Conservation (phyloP, 2,329 filamentous ascomycete genomes). For the Penicillium sp. region DNA sequence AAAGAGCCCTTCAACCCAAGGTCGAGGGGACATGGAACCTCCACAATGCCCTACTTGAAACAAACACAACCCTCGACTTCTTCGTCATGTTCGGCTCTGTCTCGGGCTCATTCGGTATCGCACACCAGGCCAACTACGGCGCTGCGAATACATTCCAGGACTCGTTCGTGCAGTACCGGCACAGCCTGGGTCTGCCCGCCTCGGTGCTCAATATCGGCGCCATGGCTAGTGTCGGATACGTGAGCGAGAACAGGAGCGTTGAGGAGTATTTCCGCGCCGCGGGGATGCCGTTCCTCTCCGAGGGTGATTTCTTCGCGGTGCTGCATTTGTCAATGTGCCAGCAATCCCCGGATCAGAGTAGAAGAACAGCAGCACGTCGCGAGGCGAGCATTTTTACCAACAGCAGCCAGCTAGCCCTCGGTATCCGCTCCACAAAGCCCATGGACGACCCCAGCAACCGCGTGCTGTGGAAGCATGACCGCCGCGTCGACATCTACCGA, state of each 20-base stretch:
- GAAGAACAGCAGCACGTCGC: not conserved
- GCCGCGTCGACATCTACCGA: conserved; percentile 5
- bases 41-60: conserved; percentile 12
- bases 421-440: conserved; percentile 1
- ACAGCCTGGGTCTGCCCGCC: conserved; percentile 22
- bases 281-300: not conserved
- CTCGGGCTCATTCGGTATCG: conserved; percentile 36
- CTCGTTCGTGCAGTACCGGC: conserved; percentile 27
- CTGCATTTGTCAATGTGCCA: not conserved
- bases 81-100: conserved; percentile 39
- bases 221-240: conserved; percentile 29
- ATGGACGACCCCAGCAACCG: conserved; percentile 8
- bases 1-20: conserved; percentile 16
- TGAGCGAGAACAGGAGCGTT: conserved; percentile 8
- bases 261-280: not conserved
- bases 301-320: not conserved
- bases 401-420: not conserved
- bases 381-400: not conserved
- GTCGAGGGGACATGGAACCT: conserved; percentile 30
- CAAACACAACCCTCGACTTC: conserved; percentile 12
- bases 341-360: not conserved
- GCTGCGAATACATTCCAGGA: conserved; percentile 38
- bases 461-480: conserved; percentile 5
- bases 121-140: conserved; percentile 45
- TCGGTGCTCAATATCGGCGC: conserved; percentile 28